Conservation (phyloP, 1,284 basidiomycete species). For the Austroboletus niveus region DNA sequence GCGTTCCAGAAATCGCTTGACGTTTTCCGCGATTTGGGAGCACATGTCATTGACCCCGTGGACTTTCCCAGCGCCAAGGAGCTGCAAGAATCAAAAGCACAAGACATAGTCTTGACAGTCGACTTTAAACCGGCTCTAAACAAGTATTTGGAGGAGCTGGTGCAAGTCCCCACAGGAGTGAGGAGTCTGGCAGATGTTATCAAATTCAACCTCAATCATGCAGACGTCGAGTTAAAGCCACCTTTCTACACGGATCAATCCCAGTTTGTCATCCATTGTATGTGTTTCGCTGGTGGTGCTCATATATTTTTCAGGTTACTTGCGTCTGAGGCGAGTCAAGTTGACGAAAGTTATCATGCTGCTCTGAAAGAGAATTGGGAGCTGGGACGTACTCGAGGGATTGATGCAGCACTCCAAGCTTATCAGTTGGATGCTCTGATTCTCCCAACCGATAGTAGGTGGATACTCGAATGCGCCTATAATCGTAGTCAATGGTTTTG, state of each 20-base stretch:
- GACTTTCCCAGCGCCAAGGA: slow-evolving; percentile 40
- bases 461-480: neutral
- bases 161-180: slow-evolving; percentile 28
- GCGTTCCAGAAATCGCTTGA: slow-evolving; percentile 40
- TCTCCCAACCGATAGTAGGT: slow-evolving; percentile 37
- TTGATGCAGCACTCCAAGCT: slow-evolving; percentile 42
- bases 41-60: slow-evolving; percentile 43
- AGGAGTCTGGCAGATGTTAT: slow-evolving; percentile 41
- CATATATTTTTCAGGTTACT: slow-evolving; percentile 29
- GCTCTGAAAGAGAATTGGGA: slow-evolving; percentile 38
- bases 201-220: slow-evolving; percentile 43
- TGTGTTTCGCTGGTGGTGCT: neutral
- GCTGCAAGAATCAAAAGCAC: slow-evolving; percentile 31
- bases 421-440: slow-evolving; percentile 47
- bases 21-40: slow-evolving; percentile 38
- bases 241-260: slow-evolving; percentile 43
- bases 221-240: slow-evolving; percentile 38
- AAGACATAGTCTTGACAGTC: slow-evolving; percentile 36
- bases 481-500: neutral
- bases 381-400: slow-evolving; percentile 41
- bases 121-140: slow-evolving; percentile 47
- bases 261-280: slow-evolving; percentile 33
- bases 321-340: slow-evolving; percentile 36
- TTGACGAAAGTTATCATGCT: slow-evolving; percentile 38
- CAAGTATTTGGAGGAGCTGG: slow-evolving; percentile 32